Percentiles rank a stretch among this genome's conserved stretches.
Conservation (phyloP, 495 filamentous ascomycete genomes). For the Aspergillus carlsbadensis region DNA sequence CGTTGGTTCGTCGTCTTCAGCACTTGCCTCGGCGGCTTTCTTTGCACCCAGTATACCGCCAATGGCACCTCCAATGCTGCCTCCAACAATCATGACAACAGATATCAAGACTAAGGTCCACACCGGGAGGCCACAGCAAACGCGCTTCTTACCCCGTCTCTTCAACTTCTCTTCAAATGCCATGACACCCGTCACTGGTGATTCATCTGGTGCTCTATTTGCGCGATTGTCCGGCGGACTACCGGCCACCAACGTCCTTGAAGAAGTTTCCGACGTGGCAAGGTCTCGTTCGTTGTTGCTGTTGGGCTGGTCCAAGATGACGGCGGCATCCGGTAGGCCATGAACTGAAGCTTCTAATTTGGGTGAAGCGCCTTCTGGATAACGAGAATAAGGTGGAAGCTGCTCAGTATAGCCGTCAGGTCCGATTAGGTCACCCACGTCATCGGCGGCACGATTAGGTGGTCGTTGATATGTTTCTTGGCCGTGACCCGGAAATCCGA, state of each 20-base stretch:
- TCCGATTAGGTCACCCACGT: conserved; percentile 80
- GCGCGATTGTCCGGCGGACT: conserved; percentile 2
- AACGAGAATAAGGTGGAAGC: conserved; percentile 83
- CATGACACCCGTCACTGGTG: conserved; percentile 36
- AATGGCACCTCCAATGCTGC: conserved; percentile 58
- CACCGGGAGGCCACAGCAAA: conserved; percentile 64
- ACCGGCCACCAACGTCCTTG: conserved; percentile 28
- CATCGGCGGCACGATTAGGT: conserved; percentile 77
- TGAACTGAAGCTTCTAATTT: conserved; percentile 31
- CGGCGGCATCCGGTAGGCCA: conserved; percentile 23
- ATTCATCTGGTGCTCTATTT: conserved; percentile 4
- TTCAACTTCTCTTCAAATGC: conserved; percentile 58
- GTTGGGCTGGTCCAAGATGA: conserved; percentile 22
- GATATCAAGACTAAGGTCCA: conserved; percentile 63
- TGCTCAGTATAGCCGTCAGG: conserved; percentile 88
- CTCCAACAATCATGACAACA: conserved; percentile 54
- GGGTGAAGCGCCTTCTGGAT: conserved; percentile 58
- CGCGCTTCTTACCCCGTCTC: conserved; percentile 52
- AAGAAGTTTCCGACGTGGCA: conserved; percentile 49
- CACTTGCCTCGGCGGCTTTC: conserved; percentile 31
- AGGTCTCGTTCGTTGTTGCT: conserved; percentile 23
- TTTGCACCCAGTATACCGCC: conserved; percentile 53
- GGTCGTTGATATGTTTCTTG: conserved; percentile 63
- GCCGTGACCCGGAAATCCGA: conserved; percentile 70
- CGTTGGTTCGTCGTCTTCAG: conserved; percentile 17